Percentiles rank a stretch among this genome's conserved stretches.
Evolutionary conservation across 1,139 yeast species (phyloP).

Genomic region (Nakaseomyces bracarensis): DNA sequence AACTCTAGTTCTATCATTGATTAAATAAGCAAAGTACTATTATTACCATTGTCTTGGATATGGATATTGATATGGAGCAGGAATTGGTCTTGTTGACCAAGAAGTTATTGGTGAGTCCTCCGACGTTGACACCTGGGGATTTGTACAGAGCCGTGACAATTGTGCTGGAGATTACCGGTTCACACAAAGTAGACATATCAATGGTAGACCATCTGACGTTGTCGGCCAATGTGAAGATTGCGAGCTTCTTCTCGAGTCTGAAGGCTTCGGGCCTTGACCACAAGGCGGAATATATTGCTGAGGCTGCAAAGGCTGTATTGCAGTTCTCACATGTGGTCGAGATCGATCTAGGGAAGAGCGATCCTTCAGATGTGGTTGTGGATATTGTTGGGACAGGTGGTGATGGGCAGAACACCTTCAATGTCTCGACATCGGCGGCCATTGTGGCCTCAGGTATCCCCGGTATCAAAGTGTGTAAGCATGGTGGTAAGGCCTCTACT

Average conservation of each 20-base stretch:
- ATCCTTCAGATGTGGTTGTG: conserved; percentile 39
- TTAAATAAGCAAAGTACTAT: no score
- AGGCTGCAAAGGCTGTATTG: conserved; percentile 66
- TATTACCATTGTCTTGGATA: no score
- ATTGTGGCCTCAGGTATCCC: conserved; percentile 85
- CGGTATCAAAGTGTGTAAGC: conserved; percentile 73
- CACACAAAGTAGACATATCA: conserved; percentile 3
- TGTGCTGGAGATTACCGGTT: conserved; percentile 6
- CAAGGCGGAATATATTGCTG: conserved; percentile 70
- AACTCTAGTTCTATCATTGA: no score
- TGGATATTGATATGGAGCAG: conserved; percentile 3
- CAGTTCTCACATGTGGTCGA: conserved; percentile 51
- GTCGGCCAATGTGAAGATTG: conserved; percentile 47
- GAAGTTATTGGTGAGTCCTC: conserved; percentile 21
- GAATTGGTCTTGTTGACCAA: conserved; percentile 19
- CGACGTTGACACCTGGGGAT: conserved; percentile 23
- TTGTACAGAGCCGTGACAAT: conserved; percentile 22
- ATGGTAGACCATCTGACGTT: conserved; percentile 7
- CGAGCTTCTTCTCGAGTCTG: conserved; percentile 72
- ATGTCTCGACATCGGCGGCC: conserved; percentile 91
- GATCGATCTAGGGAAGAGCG: conserved; percentile 7
- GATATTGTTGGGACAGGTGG: conserved; percentile 99
- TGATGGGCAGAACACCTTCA: conserved; percentile 93
- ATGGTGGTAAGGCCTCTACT: conserved; percentile 95
- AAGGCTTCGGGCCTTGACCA: conserved; percentile 74